Percentiles rank a stretch among this genome's conserved stretches.
These are phyloP conservation scores for Penicillium silybi DNA, from an alignment of 495 filamentous ascomycete species.

Conservation along the genomic window DNA sequence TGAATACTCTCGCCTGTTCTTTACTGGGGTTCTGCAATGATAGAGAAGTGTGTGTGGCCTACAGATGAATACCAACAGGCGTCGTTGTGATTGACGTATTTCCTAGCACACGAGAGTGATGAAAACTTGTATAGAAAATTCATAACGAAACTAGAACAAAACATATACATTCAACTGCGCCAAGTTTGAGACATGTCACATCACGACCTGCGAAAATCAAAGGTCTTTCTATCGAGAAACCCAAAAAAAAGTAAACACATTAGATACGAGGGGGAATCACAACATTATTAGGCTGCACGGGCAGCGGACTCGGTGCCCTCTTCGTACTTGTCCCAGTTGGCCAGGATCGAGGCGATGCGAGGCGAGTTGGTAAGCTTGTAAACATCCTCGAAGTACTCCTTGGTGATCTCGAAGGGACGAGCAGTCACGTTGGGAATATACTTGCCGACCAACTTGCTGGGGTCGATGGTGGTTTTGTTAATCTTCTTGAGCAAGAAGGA, in stretches of 20 bases:
- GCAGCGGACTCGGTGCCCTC: constrained; percentile 33
- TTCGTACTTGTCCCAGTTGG: constrained; percentile 75
- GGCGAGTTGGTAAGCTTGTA: constrained; percentile 91
- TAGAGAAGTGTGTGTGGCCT: background rate
- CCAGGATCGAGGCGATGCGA: constrained; percentile 82
- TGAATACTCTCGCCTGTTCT: background rate
- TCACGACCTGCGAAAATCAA: constrained; percentile 19
- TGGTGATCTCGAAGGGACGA: constrained; percentile 87
- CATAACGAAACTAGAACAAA: constrained; percentile 7
- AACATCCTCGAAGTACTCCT: constrained; percentile 99
- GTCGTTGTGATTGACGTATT: background rate
- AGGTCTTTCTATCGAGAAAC: constrained; percentile 21
- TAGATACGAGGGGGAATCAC: constrained; percentile 22
- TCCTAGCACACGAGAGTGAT: background rate
- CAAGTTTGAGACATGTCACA: constrained; percentile 27
- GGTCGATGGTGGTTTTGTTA: constrained; percentile 96
- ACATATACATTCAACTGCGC: constrained; percentile 17
- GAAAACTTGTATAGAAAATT: background rate
- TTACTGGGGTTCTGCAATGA: background rate
- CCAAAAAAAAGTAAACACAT: constrained; percentile 14
- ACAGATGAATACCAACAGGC: background rate
- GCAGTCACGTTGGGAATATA: constrained; percentile 99
- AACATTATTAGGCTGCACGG: constrained; percentile 14
- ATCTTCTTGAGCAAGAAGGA: constrained; percentile 98
- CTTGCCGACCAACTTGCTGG: constrained; percentile 92